Base-by-base conservation (phyloP, 495 filamentous ascomycete species). In the Tuber calosporum region DNA sequence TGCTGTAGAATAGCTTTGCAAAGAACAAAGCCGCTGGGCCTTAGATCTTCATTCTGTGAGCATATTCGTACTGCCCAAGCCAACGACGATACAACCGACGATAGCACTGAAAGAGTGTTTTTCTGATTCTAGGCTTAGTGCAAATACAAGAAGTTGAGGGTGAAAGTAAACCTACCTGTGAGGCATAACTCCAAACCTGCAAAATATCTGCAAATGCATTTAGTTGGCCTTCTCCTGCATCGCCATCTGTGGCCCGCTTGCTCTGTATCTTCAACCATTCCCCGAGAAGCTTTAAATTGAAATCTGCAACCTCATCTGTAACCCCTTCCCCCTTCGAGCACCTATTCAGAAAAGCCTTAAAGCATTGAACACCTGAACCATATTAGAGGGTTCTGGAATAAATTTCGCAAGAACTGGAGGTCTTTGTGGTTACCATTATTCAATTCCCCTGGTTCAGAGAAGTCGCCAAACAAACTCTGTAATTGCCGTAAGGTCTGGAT, bases 1-100 rank as follows among this genome's bases (percentile, higher is more conserved):
- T 70, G 77, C 34, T 78, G 74, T 40, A 82, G 39, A 68, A 82
- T 53, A 26, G 70, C 72, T 48, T 79, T 79, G 67, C 77, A 78
- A 20, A 82, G 72, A 37, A 74, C 66, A 20, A 73, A 36, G 37
- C 80, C 80, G 37, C 72, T 69, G 30, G 68, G 13, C 37, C 69
- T 77, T 58, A 82, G 72, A 40, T 81, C 77, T 30, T 80, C 74
- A n/a, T 82, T 74, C n/a, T 81, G 68, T 39, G 80, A 81, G n/a
- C 77, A 82, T 69, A 70, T 75, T 37, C 80, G 77, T 13, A 82
- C 70, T 41, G 81, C 73, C n/a, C 73, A 39, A 26, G 73, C 77
- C 43, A 81, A 30, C 5, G 75, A 72, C 30, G 79, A 68, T 62
- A 79, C 72, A 36, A 79, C 43, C 48, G 70, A 45, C 19, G 75